Conservation (phyloP, 495 filamentous ascomycete genomes). For the Penicillium parvum region DNA sequence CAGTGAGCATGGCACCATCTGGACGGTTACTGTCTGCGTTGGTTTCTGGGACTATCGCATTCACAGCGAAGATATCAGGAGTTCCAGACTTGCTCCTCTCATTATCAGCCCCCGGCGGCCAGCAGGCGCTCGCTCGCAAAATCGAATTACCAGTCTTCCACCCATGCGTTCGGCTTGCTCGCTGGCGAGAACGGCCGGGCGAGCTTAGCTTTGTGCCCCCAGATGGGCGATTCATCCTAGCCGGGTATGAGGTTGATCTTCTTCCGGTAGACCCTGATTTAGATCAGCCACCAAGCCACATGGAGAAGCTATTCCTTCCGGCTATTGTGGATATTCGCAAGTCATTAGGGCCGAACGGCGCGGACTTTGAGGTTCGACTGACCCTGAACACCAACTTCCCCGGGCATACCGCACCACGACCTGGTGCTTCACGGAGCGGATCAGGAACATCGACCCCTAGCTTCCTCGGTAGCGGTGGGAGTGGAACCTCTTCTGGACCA, state of each 20-base stretch:
- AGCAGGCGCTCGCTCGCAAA: conserved; percentile 65
- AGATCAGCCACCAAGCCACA: conserved; percentile 43
- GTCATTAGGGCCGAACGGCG: conserved; percentile 62
- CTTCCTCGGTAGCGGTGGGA: conserved; percentile 54
- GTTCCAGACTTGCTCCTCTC: conserved; percentile 84
- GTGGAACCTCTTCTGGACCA: conserved; percentile 49
- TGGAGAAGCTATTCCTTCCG: conserved; percentile 71
- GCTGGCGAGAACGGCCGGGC: conserved; percentile 83
- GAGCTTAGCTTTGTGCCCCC: conserved; percentile 93
- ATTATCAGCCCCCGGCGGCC: conserved; percentile 69
- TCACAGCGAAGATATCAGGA: conserved; percentile 91
- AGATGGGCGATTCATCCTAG: conserved; percentile 90
- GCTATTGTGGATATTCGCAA: conserved; percentile 78
- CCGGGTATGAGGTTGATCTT: conserved; percentile 91
- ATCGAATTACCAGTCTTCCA: conserved; percentile 94
- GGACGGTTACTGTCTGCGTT: conserved; percentile 81
- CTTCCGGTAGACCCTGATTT: conserved; percentile 56
- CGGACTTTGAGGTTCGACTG: conserved; percentile 87
- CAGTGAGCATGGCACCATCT: conserved; percentile 82
- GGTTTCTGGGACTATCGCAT: conserved; percentile 88
- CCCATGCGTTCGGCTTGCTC: conserved; percentile 80
- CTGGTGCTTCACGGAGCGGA: conserved; percentile 30
- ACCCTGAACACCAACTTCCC: conserved; percentile 62
- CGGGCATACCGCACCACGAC: conserved; percentile 33
- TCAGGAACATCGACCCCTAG: conserved; percentile 59